Conservation (phyloP, 768 basidiomycete genomes). For the Tylopilus sp. region DNA sequence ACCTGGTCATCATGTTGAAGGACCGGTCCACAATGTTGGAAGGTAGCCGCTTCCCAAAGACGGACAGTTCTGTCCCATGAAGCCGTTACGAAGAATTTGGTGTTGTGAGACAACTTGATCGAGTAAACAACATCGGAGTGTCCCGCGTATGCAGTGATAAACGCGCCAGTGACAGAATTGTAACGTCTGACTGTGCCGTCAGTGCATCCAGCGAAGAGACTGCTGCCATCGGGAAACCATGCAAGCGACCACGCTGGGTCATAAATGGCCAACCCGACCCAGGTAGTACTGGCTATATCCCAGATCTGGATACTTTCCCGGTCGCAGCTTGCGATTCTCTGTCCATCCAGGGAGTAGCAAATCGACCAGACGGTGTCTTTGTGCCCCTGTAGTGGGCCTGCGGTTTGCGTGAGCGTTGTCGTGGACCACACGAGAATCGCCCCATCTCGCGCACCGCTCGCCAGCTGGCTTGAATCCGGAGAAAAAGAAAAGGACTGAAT, state of each 20-base stretch:
- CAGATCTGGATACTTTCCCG: slow-evolving; percentile 14
- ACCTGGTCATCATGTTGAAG: slow-evolving; percentile 13
- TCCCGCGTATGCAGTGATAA: slow-evolving; percentile 1
- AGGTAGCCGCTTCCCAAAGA: slow-evolving; percentile 23
- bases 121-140: slow-evolving; percentile 20
- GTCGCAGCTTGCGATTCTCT: slow-evolving; percentile 20
- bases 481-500: slow-evolving; percentile 20
- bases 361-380: slow-evolving; percentile 15
- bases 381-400: slow-evolving; percentile 10
- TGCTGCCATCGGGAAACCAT: slow-evolving; percentile 16
- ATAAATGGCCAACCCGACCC: not conserved
- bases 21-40: slow-evolving; percentile 14
- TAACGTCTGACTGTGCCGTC: slow-evolving; percentile 16
- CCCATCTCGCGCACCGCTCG: slow-evolving; percentile 18
- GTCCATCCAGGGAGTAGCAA: slow-evolving; percentile 18
- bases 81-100: slow-evolving; percentile 24
- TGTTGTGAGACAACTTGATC: slow-evolving; percentile 17
- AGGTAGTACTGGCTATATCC: slow-evolving; percentile 2
- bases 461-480: slow-evolving; percentile 12
- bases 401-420: slow-evolving; percentile 1
- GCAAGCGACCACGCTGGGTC: slow-evolving; percentile 22
- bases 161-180: slow-evolving; percentile 3
- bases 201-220: slow-evolving; percentile 17
- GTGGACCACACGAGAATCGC: slow-evolving; percentile 17
- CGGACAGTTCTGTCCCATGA: slow-evolving; percentile 29